phyloP scores from a whole-genome alignment of 768 basidiomycete species.

The Lyophyllum atratum region DNA sequence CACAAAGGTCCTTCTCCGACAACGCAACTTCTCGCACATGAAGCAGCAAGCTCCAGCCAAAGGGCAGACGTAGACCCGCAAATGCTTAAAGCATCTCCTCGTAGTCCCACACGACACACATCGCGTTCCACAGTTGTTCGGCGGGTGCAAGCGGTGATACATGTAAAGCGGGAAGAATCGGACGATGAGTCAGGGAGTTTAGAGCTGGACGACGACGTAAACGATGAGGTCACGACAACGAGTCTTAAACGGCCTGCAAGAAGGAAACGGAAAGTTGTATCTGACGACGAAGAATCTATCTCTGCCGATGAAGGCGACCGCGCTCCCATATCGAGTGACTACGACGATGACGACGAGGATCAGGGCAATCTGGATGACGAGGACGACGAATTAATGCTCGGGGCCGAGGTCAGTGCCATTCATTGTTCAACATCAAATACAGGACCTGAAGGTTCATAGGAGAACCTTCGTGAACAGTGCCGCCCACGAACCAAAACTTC shows the following conservation, averaged over 20 bases:
- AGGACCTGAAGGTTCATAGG: constrained; percentile 25
- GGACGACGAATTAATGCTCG: constrained; percentile 65
- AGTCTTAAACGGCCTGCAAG: neutral
- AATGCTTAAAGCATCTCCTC: constrained; percentile 11
- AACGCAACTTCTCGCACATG: neutral
- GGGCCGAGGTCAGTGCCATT: constrained; percentile 46
- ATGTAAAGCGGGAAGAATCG: constrained; percentile 65
- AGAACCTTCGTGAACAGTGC: constrained; percentile 39
- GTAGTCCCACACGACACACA: constrained; percentile 10
- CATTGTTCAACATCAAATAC: neutral
- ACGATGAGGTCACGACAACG: neutral
- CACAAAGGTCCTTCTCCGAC: constrained; percentile 5
- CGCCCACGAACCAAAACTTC: constrained; percentile 21
- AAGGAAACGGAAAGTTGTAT: constrained; percentile 12
- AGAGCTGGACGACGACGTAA: neutral
- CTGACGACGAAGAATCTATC: constrained; percentile 4
- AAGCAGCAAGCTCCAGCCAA: neutral
- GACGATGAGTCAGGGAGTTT: constrained; percentile 11
- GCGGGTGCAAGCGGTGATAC: constrained; percentile 65
- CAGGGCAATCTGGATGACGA: constrained; percentile 40
- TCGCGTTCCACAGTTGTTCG: constrained; percentile 48
- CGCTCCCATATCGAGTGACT: constrained; percentile 2
- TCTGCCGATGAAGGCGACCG: constrained; percentile 9
- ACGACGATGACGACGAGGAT: constrained; percentile 33
- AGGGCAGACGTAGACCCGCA: constrained; percentile 4